Conservation (phyloP, 768 basidiomycete species). For the Tulasnella sp. region DNA sequence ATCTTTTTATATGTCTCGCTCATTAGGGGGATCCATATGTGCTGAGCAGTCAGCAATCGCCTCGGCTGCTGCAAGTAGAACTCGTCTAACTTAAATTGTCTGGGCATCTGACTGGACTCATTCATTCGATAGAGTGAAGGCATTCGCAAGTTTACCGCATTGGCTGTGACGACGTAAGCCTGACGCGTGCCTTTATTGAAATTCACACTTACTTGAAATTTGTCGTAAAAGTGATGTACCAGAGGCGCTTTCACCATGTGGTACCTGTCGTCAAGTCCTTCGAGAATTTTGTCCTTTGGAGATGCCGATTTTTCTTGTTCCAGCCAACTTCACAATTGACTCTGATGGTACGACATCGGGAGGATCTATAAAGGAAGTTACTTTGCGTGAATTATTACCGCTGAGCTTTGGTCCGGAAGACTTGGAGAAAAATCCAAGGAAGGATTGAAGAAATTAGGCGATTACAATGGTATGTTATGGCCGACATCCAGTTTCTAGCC, state of each 20-base stretch:
- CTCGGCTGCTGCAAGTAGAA: constrained; percentile 73
- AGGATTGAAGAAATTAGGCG: no score
- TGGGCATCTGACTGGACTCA: background rate
- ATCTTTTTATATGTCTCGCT: background rate
- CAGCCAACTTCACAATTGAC: constrained; percentile 37
- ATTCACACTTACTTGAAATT: background rate
- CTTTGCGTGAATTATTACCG: constrained; percentile 61
- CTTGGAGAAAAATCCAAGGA: no score
- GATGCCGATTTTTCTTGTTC: constrained; percentile 61
- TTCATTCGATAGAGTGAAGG: constrained; percentile 58
- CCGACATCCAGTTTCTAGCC: no score
- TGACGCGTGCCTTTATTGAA: background rate
- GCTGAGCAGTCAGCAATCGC: constrained; percentile 90
- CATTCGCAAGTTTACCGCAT: constrained; percentile 48
- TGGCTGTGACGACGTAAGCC: constrained; percentile 70
- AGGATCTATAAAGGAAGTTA: constrained; percentile 40
- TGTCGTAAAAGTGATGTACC: constrained; percentile 46
- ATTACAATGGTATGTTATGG: no score
- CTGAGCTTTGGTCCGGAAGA: constrained; percentile 83
- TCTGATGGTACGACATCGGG: constrained; percentile 38
- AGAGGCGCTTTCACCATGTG: constrained; percentile 67
- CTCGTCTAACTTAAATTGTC: constrained; percentile 14
- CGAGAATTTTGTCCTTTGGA: constrained; percentile 70
- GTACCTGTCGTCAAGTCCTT: constrained; percentile 83
- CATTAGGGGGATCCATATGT: constrained; percentile 73